Evolutionary conservation across 2,329 filamentous ascomycete species (phyloP), one percentile per base, ranked within the genome.

Genomic region (Xylaria sp.): DNA sequence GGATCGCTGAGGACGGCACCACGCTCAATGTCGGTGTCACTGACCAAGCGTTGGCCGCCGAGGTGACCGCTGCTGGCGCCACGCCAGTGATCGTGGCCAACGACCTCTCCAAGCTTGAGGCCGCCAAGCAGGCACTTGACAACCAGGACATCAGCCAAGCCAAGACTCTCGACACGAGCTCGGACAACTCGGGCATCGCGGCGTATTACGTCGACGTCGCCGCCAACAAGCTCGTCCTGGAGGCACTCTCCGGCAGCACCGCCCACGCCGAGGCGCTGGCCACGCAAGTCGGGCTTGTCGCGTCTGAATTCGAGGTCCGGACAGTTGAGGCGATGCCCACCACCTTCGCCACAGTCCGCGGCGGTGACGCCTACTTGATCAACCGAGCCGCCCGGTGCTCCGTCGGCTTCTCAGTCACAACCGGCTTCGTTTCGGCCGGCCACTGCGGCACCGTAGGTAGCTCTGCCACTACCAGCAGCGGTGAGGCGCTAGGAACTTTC

Each of bases 61-160:
- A 80, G 70, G 79, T 81, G 32, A 74, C 72, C 23, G 73, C 76
- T 65, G 77, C 79, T 61, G 80, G 80, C 45, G 80, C 80, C 66
- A 79, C 72, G 20, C 75, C 79, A 7, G 66, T 74, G 23, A 70
- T 80, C 62, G 64, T 81, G 30, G 61, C 73, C 72, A 80, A 76
- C 71, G 77, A 76, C 72, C 65, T 81, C 71, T 76, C 76, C 72
- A 79, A 79, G 77, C 79, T 83, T 69, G 74, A 80, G 43, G 73
- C 81, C 46, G 81, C 81, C 57, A 83, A 83, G 78, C 65, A 70
- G 53, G 80, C 78, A 0, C 80, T 83, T 62, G 81, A 81, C 72
- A 80, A 80, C 62, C 76, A 81, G 66, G 77, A 67, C 60, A 66
- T 62, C 64, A 67, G 60, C 60, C 65, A 67, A 39, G 82, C 74